A percentile compares a stretch with the other conserved stretches of the same genome.
Conservation (phyloP, 75 land plant genomes). For the Azolla pinnata region DNA sequence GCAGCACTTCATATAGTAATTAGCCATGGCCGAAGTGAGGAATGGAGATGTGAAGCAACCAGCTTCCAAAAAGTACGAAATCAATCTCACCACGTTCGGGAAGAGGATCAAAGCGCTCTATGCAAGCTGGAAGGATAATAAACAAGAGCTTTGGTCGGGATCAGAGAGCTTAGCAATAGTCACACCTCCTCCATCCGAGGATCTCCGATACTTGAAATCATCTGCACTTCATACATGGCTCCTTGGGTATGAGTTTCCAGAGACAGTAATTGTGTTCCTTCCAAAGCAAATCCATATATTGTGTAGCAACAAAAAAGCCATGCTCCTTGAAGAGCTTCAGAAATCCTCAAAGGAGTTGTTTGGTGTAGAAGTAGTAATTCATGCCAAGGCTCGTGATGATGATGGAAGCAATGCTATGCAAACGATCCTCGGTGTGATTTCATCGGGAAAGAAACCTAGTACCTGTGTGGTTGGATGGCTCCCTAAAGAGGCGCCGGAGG, state of each 20-base stretch:
- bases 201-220: slow-evolving; percentile 81
- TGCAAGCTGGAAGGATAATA: slow-evolving; percentile 54
- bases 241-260: slow-evolving; percentile 94
- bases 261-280: slow-evolving; percentile 84
- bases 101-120: slow-evolving; percentile 59
- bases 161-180: slow-evolving; percentile 55
- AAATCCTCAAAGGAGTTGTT: slow-evolving; percentile 51
- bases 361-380: slow-evolving; percentile 62
- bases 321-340: slow-evolving; percentile 55
- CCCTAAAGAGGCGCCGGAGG: slow-evolving; percentile 64
- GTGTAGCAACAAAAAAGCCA: slow-evolving; percentile 83
- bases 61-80: slow-evolving; percentile 33
- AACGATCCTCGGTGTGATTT: slow-evolving; percentile 37
- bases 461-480: slow-evolving; percentile 42
- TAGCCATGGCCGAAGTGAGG: slow-evolving; percentile 44
- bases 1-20: background rate
- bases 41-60: slow-evolving; percentile 40
- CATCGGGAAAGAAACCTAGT: slow-evolving; percentile 19
- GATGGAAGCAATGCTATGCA: slow-evolving; percentile 60
- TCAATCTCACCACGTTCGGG: slow-evolving; percentile 50
- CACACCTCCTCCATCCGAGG: slow-evolving; percentile 81
- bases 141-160: slow-evolving; percentile 53
- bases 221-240: slow-evolving; percentile 90
- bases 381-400: slow-evolving; percentile 69
- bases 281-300: slow-evolving; percentile 67